Base-by-base conservation (phyloP, 208 protist genomes). In the Leishmania amazonensis region DNA sequence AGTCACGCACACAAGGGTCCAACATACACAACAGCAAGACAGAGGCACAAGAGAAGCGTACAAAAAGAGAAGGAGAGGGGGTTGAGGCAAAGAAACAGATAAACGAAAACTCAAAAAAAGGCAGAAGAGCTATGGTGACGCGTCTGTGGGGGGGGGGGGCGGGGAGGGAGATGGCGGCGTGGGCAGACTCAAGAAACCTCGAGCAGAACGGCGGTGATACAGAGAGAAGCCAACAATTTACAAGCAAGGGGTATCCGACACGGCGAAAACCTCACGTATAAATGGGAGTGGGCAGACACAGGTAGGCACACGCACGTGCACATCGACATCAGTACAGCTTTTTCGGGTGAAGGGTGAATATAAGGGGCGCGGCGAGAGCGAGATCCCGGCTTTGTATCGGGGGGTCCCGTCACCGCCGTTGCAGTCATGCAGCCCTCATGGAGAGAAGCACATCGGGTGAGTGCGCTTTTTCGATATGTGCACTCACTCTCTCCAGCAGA, bases 271-370 rank as follows among this genome's bases (percentile, higher is more conserved):
- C 45, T 47, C 45, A 47, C 5, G 6, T 47, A 76, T 17, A 75
- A 78, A 83, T 28, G 68, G 53, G n/a, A 49, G n/a, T 35, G 31
- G 24, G 24, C 65, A 49, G 21, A 45, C 13, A 65, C 51, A 79
- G 9, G 45, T 47, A 9, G 9, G 45, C 45, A 9, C 45, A 47
- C 9, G 9, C 7, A 47, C 45, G 45, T 47, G 45, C 42, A 28
- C 42, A 24, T 28, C 3, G 35, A 58, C 35, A 21, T 13, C 24
- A 75, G 45, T 13, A 3, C 45, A 28, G 71, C 42, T 47, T 31
- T n/a, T 38, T 11, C 28, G 4, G 17, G 47, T 75, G 11, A n/a
- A 19, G 17, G 24, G 40, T 53, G 70, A 38, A 21, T 3, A 57
- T 57, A 21, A 75, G 9, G 58, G 9, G 58, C 58, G 28, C 3